Base-by-base conservation (phyloP, 495 filamentous ascomycete species). In the Trichocladium uniseriatum region DNA sequence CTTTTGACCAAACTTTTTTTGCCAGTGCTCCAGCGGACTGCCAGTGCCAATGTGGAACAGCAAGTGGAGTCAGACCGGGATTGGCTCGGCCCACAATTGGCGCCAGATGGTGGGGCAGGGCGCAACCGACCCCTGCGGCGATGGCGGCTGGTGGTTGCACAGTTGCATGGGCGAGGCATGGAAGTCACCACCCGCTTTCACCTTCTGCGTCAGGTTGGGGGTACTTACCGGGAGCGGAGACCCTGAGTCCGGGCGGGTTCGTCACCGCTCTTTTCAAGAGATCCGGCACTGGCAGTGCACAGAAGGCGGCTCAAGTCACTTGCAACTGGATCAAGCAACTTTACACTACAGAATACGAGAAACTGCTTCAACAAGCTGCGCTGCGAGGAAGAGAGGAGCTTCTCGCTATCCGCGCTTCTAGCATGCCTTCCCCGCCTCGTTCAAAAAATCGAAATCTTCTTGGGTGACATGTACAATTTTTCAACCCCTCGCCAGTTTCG, bases 1-100 rank as follows among this genome's bases (percentile, higher is more conserved):
- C 42, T 63, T 60, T 58, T 58, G 54, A 61, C 61, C 53, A 60
- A 55, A 59, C 60, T 61, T 67, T 66, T 63, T 63, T 52, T 56
- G 55, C n/a, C n/a, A n/a, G n/a, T n/a, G n/a, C n/a, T n/a, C n/a
- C n/a, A n/a, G n/a, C n/a, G n/a, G n/a, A n/a, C n/a, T n/a, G n/a
- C n/a, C n/a, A n/a, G n/a, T n/a, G n/a, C n/a, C 57, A 58, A 54
- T 49, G 53, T 34, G 49, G 51, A 41, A 43, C 31, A 40, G 6
- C 38, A 27, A 16, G 27, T 47, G 28, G 43, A 18, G 43, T 22
- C 31, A 38, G 31, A n/a, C n/a, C n/a, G 24, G 24, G 24, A 27
- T 27, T 27, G 24, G 24, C 24, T 27, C 4, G 8, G 24, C 24
- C 24, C 24, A 27, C 24, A 27, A 8, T 8, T 27, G 24, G 24